These are phyloP conservation scores for Lunularia cruciata DNA, from an alignment of 225 moss, liverwort and hornwort species.

Conservation along the genomic window DNA sequence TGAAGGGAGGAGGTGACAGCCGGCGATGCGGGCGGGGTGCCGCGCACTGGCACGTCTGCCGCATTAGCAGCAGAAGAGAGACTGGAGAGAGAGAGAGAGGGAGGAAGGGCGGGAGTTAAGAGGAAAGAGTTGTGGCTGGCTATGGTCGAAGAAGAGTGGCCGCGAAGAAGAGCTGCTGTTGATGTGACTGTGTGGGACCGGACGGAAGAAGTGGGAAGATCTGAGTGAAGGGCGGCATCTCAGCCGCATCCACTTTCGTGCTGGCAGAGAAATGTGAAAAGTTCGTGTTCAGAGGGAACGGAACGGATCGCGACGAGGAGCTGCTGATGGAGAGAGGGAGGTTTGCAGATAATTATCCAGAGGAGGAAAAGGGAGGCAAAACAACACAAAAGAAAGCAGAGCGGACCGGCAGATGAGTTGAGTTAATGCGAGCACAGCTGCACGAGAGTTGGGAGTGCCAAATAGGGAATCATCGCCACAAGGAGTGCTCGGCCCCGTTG, in stretches of 20 bases:
- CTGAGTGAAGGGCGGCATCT: constrained; percentile 17
- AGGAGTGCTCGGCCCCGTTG: constrained; percentile 14
- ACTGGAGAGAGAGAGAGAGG: constrained; percentile 12
- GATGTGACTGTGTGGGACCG: constrained; percentile 3
- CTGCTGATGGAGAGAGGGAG: background rate
- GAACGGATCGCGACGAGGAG: background rate
- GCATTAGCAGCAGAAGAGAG: background rate
- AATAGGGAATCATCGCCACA: constrained; percentile 9
- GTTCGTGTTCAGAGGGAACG: constrained; percentile 2
- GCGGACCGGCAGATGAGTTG: background rate
- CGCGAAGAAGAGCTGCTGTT: background rate
- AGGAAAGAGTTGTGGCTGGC: background rate
- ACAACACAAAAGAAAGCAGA: background rate
- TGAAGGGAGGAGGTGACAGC: background rate
- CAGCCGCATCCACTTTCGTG: constrained; percentile 10
- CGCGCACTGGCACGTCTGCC: constrained; percentile 13
- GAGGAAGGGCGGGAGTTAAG: background rate
- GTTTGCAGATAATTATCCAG: background rate
- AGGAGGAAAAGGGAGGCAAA: background rate
- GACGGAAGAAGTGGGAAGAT: constrained; percentile 4
- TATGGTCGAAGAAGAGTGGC: constrained; percentile 6
- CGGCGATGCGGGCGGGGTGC: background rate
- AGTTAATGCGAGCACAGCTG: constrained; percentile 9
- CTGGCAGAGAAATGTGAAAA: constrained; percentile 15
- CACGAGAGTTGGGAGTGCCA: constrained; percentile 1